phyloP scores from a whole-genome alignment of 163 green algal species.

The Chloromonas sp. region DNA sequence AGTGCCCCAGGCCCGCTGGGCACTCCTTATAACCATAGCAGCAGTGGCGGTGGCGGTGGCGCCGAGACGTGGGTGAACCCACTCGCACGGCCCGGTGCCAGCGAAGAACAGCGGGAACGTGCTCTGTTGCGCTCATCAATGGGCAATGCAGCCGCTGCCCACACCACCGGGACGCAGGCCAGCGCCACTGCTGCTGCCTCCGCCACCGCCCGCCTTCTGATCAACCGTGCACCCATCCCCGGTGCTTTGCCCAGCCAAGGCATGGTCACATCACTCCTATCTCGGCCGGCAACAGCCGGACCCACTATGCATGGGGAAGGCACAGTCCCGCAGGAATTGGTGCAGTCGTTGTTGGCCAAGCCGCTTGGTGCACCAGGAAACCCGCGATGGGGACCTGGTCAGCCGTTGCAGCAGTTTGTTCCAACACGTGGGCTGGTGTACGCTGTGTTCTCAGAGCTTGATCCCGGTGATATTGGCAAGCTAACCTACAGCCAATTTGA shows the following conservation, averaged over 20 bases:
- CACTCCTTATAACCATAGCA: neutral
- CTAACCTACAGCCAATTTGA: slow-evolving; percentile 14
- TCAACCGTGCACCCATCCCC: neutral
- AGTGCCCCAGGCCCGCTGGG: slow-evolving; percentile 2
- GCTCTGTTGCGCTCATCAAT: neutral
- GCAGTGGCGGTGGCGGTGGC: neutral
- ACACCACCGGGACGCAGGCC: neutral
- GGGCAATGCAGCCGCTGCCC: neutral
- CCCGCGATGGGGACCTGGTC: neutral
- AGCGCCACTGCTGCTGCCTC: neutral
- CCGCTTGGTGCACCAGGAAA: slow-evolving; percentile 1
- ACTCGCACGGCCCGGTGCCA: slow-evolving; percentile 3
- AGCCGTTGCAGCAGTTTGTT: slow-evolving; percentile 9
- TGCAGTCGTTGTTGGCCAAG: neutral
- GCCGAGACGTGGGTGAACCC: slow-evolving; percentile 2
- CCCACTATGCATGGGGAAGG: neutral
- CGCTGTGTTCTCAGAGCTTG: slow-evolving; percentile 11
- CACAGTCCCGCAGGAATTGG: neutral
- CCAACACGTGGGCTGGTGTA: slow-evolving; percentile 12
- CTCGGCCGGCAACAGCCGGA: neutral
- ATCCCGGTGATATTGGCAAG: neutral
- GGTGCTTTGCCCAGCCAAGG: neutral
- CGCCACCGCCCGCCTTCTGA: slow-evolving; percentile 2
- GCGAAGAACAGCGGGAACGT: slow-evolving; percentile 1
- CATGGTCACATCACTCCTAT: neutral